These are phyloP conservation scores for Stachybotrys elegans DNA, from an alignment of 2,329 filamentous ascomycete genomes.

Conservation along the genomic window DNA sequence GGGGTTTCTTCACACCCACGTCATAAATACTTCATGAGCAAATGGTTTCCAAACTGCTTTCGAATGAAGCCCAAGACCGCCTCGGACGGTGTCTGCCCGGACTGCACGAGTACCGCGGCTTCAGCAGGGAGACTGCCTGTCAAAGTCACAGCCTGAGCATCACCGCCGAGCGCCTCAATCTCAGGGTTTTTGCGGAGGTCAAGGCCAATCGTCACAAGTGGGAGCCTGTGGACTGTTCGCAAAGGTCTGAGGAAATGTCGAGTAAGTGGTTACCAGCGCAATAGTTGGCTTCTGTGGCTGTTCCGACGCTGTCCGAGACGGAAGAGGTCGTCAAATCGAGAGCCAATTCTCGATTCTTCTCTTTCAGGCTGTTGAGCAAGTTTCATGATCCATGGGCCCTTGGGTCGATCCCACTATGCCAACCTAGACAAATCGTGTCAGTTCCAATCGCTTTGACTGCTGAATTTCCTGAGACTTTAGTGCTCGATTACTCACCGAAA, in stretches of 20 bases:
- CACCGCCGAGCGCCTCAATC: constrained; percentile 26
- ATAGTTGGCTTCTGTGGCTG: not conserved
- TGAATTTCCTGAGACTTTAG: too few relatives aligned
- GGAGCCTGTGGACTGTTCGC: not conserved
- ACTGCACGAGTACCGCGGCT: too few relatives aligned
- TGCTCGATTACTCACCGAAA: too few relatives aligned
- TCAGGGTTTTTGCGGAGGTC: constrained; percentile 25
- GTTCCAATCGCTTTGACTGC: too few relatives aligned
- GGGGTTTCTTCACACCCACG: too few relatives aligned
- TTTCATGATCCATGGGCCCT: not conserved
- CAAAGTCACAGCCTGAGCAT: too few relatives aligned
- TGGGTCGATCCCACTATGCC: not conserved
- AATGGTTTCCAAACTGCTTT: too few relatives aligned
- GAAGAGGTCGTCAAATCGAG: not conserved
- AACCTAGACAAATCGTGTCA: too few relatives aligned
- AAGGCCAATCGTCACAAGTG: not conserved
- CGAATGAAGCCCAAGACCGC: too few relatives aligned
- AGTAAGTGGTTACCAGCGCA: not conserved
- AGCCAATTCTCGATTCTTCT: not conserved
- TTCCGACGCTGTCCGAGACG: not conserved
- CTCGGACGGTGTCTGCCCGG: too few relatives aligned
- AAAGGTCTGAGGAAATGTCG: not conserved
- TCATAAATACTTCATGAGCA: too few relatives aligned
- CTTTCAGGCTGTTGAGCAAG: not conserved
- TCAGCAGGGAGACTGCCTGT: too few relatives aligned